Evolutionary conservation across 2,329 filamentous ascomycete genomes (phyloP).

Genomic region (Colletotrichum navitas): DNA sequence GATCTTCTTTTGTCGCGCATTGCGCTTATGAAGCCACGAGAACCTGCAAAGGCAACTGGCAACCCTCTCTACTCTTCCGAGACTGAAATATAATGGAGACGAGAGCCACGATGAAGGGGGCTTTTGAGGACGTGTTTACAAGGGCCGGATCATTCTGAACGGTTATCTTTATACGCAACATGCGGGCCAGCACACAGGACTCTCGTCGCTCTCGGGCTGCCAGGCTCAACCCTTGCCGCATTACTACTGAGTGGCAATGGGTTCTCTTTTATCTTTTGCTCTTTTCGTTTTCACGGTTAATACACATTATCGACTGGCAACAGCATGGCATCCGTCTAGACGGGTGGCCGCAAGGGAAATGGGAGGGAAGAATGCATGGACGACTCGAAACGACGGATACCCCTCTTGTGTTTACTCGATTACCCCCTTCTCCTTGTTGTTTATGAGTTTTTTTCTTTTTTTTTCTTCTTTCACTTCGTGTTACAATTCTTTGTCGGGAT

Average conservation of each 20-base stretch:
- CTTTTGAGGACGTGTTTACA: slow-evolving; percentile 29
- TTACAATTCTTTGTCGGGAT: slow-evolving; percentile 26
- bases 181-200: slow-evolving; percentile 41
- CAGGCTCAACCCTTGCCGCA: slow-evolving; percentile 20
- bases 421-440: slow-evolving; percentile 42
- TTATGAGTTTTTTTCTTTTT: slow-evolving; percentile 30
- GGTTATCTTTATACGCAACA: slow-evolving; percentile 31
- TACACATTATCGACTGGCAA: slow-evolving; percentile 57
- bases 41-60: slow-evolving; percentile 38
- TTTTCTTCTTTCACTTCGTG: slow-evolving; percentile 34
- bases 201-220: slow-evolving; percentile 40
- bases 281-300: slow-evolving; percentile 44
- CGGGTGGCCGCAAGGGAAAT: slow-evolving; percentile 47
- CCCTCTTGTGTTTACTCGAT: slow-evolving; percentile 48
- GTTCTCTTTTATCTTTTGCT: slow-evolving; percentile 44
- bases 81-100: slow-evolving; percentile 35
- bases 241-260: slow-evolving; percentile 2
- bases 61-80: slow-evolving; percentile 35
- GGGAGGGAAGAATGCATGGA: slow-evolving; percentile 59
- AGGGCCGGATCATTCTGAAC: slow-evolving; percentile 27
- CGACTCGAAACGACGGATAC: slow-evolving; percentile 61
- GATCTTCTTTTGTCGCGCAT: slow-evolving; percentile 48
- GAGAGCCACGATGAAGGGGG: slow-evolving; percentile 32
- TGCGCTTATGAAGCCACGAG: slow-evolving; percentile 54
- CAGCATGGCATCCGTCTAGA: slow-evolving; percentile 49